phyloP scores from a whole-genome alignment of 2,329 filamentous ascomycete species.

The Pseudogymnoascus sp. region DNA sequence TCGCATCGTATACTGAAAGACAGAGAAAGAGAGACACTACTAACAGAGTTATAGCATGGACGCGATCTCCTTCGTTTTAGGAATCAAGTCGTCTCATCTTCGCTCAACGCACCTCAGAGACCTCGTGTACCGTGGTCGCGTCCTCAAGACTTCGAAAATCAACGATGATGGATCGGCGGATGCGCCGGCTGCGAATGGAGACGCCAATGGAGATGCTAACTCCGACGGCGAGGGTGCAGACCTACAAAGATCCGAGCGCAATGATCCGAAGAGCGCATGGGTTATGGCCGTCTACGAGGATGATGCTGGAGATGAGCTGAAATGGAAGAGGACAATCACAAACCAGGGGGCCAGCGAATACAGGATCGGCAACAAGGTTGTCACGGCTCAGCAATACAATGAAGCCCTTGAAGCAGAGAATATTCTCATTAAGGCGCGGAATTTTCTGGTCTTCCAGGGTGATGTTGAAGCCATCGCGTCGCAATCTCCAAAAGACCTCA shows the following conservation, averaged over 20 bases:
- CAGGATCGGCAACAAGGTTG: constrained; percentile 85
- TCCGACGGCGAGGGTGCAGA: constrained; percentile 51
- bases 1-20: constrained; percentile 7
- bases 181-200: constrained; percentile 46
- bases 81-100: constrained; percentile 96
- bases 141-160: constrained; percentile 85
- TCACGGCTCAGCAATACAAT: constrained; percentile 89
- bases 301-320: constrained; percentile 87
- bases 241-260: constrained; percentile 56
- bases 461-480: constrained; percentile 96
- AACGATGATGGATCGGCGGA: constrained; percentile 72
- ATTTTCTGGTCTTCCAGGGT: constrained; percentile 97
- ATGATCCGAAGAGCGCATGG: constrained; percentile 91
- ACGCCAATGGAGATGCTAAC: constrained; percentile 53
- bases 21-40: constrained; percentile 11
- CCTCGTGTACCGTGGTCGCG: constrained; percentile 89
- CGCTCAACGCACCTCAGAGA: constrained; percentile 91
- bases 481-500: constrained; percentile 89
- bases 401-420: constrained; percentile 86
- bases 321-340: constrained; percentile 93
- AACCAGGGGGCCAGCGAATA: constrained; percentile 86
- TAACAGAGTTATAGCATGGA: constrained; percentile 66
- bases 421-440: constrained; percentile 94
- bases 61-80: constrained; percentile 96
- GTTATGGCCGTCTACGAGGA: constrained; percentile 99